These are phyloP conservation scores for Trichoderma guizhouense DNA, from an alignment of 2,329 filamentous ascomycete species.

Conservation along the genomic window DNA sequence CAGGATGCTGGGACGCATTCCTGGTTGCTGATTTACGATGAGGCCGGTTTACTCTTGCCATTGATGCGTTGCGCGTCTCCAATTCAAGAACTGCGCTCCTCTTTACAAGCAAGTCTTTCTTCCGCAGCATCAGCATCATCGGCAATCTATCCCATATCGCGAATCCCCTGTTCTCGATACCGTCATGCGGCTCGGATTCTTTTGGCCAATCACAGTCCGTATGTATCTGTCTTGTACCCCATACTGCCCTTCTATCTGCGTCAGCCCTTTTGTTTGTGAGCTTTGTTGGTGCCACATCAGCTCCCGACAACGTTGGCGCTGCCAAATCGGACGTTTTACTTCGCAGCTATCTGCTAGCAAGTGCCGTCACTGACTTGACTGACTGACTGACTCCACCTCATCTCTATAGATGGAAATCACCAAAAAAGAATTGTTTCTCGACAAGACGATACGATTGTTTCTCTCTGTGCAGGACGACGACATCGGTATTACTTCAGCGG, in stretches of 20 bases:
- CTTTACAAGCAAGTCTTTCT: background rate
- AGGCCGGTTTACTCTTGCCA: background rate
- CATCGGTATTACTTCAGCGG: background rate
- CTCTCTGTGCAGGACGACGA: background rate
- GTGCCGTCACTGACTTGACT: background rate
- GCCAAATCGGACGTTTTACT: background rate
- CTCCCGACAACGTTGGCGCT: background rate
- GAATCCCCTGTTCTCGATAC: background rate
- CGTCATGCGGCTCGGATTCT: slow-evolving; percentile 1
- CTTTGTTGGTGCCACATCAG: background rate
- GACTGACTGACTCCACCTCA: background rate
- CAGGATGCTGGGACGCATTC: background rate
- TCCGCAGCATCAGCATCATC: background rate
- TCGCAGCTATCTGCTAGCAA: background rate
- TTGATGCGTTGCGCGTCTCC: background rate
- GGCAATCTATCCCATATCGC: background rate
- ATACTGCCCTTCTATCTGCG: background rate
- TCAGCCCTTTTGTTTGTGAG: background rate
- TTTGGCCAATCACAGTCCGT: background rate
- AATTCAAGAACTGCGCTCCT: background rate
- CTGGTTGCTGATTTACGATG: background rate
- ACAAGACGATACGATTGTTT: background rate
- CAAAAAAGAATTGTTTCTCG: background rate
- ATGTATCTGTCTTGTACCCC: background rate
- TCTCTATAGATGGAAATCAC: background rate